phyloP scores from a whole-genome alignment of 805 yeast genomes.

The Saturnispora quitensis region DNA sequence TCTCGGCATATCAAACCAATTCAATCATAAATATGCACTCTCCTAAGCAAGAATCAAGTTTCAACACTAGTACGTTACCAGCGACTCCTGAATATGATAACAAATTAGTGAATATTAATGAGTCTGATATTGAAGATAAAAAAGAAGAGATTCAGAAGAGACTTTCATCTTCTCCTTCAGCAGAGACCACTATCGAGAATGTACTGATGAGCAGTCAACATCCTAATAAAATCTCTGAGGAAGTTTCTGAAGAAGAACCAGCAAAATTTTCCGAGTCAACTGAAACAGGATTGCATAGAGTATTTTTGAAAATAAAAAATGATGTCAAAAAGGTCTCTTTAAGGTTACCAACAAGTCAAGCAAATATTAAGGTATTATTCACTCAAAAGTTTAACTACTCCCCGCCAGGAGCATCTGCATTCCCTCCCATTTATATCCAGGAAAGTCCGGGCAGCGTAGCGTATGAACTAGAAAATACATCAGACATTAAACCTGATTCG shows the following conservation, averaged over 20 bases:
- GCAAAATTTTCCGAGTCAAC: background rate
- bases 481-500: constrained; percentile 50
- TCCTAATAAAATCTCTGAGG: too few relatives aligned
- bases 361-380: constrained; percentile 58
- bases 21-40: constrained; percentile 24
- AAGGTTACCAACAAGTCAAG: constrained; percentile 37
- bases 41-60: constrained; percentile 4
- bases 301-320: constrained; percentile 44
- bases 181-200: constrained; percentile 7
- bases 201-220: background rate
- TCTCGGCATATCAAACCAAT: constrained; percentile 73
- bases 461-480: constrained; percentile 77
- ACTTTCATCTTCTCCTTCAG: constrained; percentile 1
- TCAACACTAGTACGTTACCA: constrained; percentile 12
- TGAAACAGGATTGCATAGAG: background rate
- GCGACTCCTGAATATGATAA: constrained; percentile 21
- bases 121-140: constrained; percentile 19
- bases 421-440: constrained; percentile 71
- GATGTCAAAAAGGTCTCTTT: constrained; percentile 46
- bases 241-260: background rate
- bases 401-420: constrained; percentile 37
- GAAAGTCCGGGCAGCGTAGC: constrained; percentile 51
- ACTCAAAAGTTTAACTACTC: constrained; percentile 83
- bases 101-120: constrained; percentile 18
- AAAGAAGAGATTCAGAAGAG: constrained; percentile 5